These are phyloP conservation scores for Lolium rigidum DNA, from an alignment of 176 grass and related monocot genomes.

Conservation along the genomic window DNA sequence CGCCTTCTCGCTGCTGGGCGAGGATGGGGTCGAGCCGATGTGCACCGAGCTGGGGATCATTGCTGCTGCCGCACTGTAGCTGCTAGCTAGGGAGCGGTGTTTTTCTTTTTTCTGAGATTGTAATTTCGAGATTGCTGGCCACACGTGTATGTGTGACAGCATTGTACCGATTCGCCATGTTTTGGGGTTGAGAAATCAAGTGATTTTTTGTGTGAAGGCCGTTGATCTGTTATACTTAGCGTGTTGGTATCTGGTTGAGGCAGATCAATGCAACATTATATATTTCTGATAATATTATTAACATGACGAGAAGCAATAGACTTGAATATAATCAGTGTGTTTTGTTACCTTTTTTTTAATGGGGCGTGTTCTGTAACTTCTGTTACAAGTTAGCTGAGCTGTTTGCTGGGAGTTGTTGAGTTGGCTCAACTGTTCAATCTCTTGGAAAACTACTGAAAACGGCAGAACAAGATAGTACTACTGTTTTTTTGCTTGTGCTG, in stretches of 20 bases:
- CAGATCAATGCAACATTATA: conserved; percentile 8
- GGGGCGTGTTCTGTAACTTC: too few species aligned
- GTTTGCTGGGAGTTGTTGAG: conserved; percentile 7
- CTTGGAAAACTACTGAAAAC: conserved; percentile 22
- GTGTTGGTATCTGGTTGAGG: too few species aligned
- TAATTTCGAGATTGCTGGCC: too few species aligned
- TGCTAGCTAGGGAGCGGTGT: not conserved
- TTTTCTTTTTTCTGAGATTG: not conserved
- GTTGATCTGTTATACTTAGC: not conserved
- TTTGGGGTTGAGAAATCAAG: not conserved
- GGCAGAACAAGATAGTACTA: not conserved
- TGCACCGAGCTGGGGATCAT: conserved; percentile 65
- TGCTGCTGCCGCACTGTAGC: conserved; percentile 40
- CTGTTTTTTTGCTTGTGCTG: not conserved
- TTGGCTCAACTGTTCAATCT: conserved; percentile 24
- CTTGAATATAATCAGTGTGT: too few species aligned
- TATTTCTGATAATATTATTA: too few species aligned
- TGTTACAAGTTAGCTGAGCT: not conserved
- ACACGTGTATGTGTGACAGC: too few species aligned
- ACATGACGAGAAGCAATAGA: too few species aligned
- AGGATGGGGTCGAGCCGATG: conserved; percentile 57
- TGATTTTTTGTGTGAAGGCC: not conserved
- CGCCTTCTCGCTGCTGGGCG: conserved; percentile 74
- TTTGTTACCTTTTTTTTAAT: too few species aligned
- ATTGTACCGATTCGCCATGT: not conserved